A percentile compares a stretch with the other conserved stretches of the same genome.
Conservation (phyloP, 257 asterid genomes). For the Echites panduratus region DNA sequence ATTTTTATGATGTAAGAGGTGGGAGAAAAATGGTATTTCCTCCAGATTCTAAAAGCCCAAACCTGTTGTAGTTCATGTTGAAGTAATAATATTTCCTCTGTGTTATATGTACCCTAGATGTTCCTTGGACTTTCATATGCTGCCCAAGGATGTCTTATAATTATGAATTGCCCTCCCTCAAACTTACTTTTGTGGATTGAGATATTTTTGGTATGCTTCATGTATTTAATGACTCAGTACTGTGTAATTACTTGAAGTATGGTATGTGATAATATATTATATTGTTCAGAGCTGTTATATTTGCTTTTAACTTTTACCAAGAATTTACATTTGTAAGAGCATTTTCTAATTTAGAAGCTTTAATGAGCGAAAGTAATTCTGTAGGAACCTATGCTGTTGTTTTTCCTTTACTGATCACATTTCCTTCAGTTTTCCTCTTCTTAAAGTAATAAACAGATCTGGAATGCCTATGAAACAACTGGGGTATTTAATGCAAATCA, state of each 20-base stretch:
- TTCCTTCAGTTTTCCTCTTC: neutral
- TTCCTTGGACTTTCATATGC: neutral
- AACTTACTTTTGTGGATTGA: neutral
- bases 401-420: neutral
- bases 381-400: neutral
- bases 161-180: neutral
- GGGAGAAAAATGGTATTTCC: conserved; percentile 3
- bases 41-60: neutral
- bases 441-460: neutral
- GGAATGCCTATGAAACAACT: neutral
- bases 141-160: neutral
- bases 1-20: neutral
- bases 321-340: neutral
- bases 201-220: neutral
- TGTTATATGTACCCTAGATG: neutral
- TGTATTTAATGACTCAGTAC: neutral
- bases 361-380: neutral
- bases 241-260: neutral
- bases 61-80: conserved; percentile 2
- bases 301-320: neutral
- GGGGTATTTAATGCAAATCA: neutral
- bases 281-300: neutral
- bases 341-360: neutral
- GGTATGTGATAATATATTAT: neutral
- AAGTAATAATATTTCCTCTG: neutral